Base-by-base conservation (phyloP, 1,284 basidiomycete species). In the Tilletiopsis washingtonensis region DNA sequence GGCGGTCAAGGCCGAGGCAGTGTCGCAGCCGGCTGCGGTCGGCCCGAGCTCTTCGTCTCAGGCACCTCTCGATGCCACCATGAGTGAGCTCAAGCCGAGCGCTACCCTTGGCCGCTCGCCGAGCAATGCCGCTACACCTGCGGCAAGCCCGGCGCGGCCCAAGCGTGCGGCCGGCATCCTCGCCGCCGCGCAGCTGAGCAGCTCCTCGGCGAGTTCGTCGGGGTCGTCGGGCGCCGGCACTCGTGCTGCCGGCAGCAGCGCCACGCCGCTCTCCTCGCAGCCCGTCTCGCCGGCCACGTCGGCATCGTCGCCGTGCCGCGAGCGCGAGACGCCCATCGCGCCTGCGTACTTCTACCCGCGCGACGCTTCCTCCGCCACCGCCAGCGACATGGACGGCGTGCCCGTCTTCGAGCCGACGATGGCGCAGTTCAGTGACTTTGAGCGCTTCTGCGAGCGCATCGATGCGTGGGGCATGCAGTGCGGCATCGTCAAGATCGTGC, bases 331-430 rank as follows among this genome's bases (percentile, higher is more conserved):
- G 9, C 39, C 55, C 4, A 56, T 70, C 19, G 37, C 46, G 29
- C 68, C 68, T 12, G 54, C 66, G 36, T 67, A 71, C 59, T 65
- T 67, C 36, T 71, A 71, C 32, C 62, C 62, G 12, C n/a, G 40
- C 17, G 62, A 61, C 34, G 23, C 49, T 9, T 46, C 39, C 26
- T 12, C 14, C 25, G 27, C 32, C 39, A n/a, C 20, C 24, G 26
- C 27, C 3, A 27, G 24, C 21, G 38, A 41, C 25, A 36, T 56
- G 23, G 60, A 64, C 7, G 70, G 67, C 19, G 51, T 73, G 15
- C 70, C 70, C 37, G 69, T 73, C n/a, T 73, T 73, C 38, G 47
- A 62, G 44, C 70, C 70, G 9, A 71, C 69, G 17, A 67, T 71
- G 62, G 61, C 58, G 40, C 61, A 71, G 42, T 73, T 73, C 41